Percentiles rank a stretch among this genome's conserved stretches.
These are phyloP conservation scores for Ophiostoma australiae DNA, from an alignment of 2,329 filamentous ascomycete species.

Conservation along the genomic window DNA sequence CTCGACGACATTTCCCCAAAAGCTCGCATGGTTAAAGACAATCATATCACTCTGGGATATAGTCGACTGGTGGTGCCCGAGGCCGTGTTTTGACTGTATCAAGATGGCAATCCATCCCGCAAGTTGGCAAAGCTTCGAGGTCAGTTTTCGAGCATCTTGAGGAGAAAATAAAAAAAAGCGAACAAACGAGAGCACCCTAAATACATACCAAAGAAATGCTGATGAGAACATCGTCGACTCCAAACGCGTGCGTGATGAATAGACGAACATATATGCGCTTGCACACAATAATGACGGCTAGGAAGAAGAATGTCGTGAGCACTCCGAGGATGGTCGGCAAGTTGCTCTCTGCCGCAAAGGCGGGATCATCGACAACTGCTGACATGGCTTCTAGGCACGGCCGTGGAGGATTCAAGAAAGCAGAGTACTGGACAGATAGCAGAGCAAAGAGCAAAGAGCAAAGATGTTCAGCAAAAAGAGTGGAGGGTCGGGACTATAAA, in stretches of 20 bases:
- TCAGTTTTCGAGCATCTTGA: no score
- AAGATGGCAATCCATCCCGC: conserved; percentile 37
- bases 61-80: conserved; percentile 43
- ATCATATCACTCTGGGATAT: conserved; percentile 35
- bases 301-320: conserved; percentile 21
- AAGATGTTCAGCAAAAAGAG: background rate
- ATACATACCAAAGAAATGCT: background rate
- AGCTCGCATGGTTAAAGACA: conserved; percentile 40
- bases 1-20: conserved; percentile 44
- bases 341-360: conserved; percentile 31
- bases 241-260: conserved; percentile 11
- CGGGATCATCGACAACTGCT: conserved; percentile 19
- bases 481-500: background rate
- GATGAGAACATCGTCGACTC: conserved; percentile 21
- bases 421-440: no score
- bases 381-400: background rate
- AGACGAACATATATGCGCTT: conserved; percentile 20
- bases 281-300: conserved; percentile 13
- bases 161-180: background rate
- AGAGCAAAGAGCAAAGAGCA: background rate
- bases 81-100: conserved; percentile 41
- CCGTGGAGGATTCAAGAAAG: background rate
- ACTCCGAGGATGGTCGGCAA: conserved; percentile 28
- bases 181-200: no score
- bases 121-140: conserved; percentile 31